phyloP scores from a whole-genome alignment of 345 rosid genomes.

The Corchorus capsularis region DNA sequence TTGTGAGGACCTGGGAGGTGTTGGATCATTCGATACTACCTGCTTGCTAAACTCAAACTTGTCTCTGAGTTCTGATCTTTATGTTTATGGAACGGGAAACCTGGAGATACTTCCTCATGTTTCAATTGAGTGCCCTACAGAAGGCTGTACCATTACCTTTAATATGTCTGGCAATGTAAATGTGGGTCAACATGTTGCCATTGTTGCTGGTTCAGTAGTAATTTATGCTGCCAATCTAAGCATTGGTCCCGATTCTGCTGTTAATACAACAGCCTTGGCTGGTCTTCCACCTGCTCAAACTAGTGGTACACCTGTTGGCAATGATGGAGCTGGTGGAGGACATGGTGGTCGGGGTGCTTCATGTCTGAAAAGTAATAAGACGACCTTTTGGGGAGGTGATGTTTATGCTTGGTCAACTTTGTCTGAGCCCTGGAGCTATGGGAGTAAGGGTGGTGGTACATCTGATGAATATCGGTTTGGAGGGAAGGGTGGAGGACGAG shows the following conservation, averaged over 20 bases:
- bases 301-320: constrained; percentile 84
- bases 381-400: constrained; percentile 92
- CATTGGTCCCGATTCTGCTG: constrained; percentile 57
- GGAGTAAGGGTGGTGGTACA: constrained; percentile 84
- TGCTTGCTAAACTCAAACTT: constrained; percentile 77
- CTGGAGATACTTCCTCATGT: constrained; percentile 74
- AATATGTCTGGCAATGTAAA: constrained; percentile 79
- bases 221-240: constrained; percentile 64
- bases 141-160: constrained; percentile 72
- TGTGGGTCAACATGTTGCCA: constrained; percentile 60
- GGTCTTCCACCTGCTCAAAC: constrained; percentile 95
- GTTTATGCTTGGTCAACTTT: constrained; percentile 90
- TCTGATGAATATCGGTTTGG: constrained; percentile 46
- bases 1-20: constrained; percentile 81
- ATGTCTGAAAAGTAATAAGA: constrained; percentile 56
- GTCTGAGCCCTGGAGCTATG: constrained; percentile 90
- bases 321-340: constrained; percentile 96
- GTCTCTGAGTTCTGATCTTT: constrained; percentile 58
- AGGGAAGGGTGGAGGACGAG: constrained; percentile 94
- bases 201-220: constrained; percentile 74
- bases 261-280: constrained; percentile 76
- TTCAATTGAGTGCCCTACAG: constrained; percentile 59
- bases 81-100: constrained; percentile 67
- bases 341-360: constrained; percentile 99
- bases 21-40: constrained; percentile 84